phyloP scores from a whole-genome alignment of 192 early-diverging fungal species.

The Coemansia furcata region DNA sequence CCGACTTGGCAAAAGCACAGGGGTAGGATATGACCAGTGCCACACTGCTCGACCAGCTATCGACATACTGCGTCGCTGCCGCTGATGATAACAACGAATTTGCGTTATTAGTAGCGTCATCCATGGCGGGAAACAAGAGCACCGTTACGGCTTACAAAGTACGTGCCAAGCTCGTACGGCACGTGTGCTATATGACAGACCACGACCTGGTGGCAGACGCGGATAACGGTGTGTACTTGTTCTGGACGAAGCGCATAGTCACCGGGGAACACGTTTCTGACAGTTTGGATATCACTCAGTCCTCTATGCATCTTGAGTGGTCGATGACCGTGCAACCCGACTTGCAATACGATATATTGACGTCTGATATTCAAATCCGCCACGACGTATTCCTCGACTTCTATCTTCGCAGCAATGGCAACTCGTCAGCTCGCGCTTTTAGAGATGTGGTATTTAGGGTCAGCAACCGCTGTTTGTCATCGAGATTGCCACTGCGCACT shows the following conservation, averaged over 20 bases:
- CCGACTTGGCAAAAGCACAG: too few species aligned
- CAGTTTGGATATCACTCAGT: neutral
- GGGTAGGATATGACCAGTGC: too few species aligned
- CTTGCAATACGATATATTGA: slow-evolving; percentile 5
- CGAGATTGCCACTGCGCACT: too few species aligned
- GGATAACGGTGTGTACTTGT: slow-evolving; percentile 17
- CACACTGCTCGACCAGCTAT: neutral
- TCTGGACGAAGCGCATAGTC: slow-evolving; percentile 24
- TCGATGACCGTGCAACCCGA: neutral
- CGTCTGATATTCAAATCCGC: slow-evolving; percentile 14
- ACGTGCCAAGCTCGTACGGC: slow-evolving; percentile 21
- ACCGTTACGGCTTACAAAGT: slow-evolving; percentile 15
- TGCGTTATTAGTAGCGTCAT: neutral
- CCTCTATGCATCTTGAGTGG: neutral
- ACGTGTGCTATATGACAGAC: slow-evolving; percentile 14
- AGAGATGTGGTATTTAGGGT: too few species aligned
- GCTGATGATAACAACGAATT: neutral
- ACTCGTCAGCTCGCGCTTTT: too few species aligned
- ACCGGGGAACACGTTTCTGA: neutral
- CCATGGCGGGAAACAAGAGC: neutral
- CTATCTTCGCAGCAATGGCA: neutral
- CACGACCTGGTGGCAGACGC: slow-evolving; percentile 16
- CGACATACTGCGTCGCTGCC: slow-evolving; percentile 3
- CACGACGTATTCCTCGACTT: slow-evolving; percentile 24
- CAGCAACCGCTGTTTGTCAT: too few species aligned